Base-by-base conservation (phyloP, 345 rosid species). In the Salix koriyanagi region DNA sequence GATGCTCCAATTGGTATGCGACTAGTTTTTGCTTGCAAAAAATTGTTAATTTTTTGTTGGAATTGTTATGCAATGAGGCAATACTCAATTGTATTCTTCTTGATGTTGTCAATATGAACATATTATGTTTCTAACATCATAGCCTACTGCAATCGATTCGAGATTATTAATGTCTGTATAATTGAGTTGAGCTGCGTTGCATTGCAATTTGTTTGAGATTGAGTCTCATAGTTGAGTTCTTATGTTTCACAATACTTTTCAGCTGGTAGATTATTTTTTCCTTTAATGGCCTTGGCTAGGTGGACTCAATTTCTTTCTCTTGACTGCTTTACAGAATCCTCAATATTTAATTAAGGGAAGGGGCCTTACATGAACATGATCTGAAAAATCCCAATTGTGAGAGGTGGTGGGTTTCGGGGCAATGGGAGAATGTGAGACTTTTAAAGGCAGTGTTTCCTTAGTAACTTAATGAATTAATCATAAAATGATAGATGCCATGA, bases 1-100 rank as follows among this genome's bases (percentile, higher is more conserved):
- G 88, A 93, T 76, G 87, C 88, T 79, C 97, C 97, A 26, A 9
- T 79, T 52, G 99, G 97, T 95, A 88, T 73, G 78, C 7, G 58
- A 52, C 23, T 10, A 21, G 8, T 18, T 14, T 66, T 65, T 14
- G 37, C 37, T 19, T 11, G 1, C 6, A 39, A 67, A 72, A 21
- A 1, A 4, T 7, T 62, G 44, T 23, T 67, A 9, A 23, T 25
- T 52, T 32, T 34, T 30, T 19, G 15, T 44, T 25, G n/a, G 74
- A 15, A 5, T 48, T 28, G 61, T 13, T 67, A 48, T 39, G 26
- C 18, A 26, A 30, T 15, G 34, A 64, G 15, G 9, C 19, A 32
- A 32, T 64, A 4, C 67, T 25, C 37, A 64, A 64, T 64, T 23
- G 5, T 14, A 28, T 26, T 28, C n/a, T 0, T 16, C 21, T 2